A percentile compares a stretch with the other conserved stretches of the same genome.
Evolutionary conservation across 1,139 yeast species (phyloP).

Genomic region (Arxiozyma slooffiae): DNA sequence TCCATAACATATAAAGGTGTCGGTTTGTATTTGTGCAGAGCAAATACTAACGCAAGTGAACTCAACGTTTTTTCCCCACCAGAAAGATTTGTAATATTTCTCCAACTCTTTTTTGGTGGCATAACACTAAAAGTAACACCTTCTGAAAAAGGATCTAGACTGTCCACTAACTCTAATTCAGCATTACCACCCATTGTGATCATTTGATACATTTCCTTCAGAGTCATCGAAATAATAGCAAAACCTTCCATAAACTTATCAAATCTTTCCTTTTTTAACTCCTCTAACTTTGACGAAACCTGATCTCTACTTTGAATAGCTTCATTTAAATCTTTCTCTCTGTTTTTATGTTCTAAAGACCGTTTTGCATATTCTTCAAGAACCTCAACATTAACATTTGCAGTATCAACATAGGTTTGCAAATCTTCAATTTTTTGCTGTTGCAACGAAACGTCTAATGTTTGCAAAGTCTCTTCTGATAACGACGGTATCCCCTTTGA

Average conservation of each 20-base stretch:
- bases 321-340: slow-evolving; percentile 56
- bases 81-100: slow-evolving; percentile 83
- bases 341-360: slow-evolving; percentile 49
- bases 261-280: slow-evolving; percentile 59
- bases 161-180: slow-evolving; percentile 88
- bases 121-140: slow-evolving; percentile 94
- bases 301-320: slow-evolving; percentile 62
- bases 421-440: slow-evolving; percentile 45
- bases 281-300: slow-evolving; percentile 55
- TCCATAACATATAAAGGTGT: slow-evolving; percentile 98
- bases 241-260: slow-evolving; percentile 94
- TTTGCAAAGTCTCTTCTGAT: slow-evolving; percentile 45
- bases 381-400: slow-evolving; percentile 63
- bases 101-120: slow-evolving; percentile 99
- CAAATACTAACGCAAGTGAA: slow-evolving; percentile 92
- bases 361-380: slow-evolving; percentile 69
- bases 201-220: slow-evolving; percentile 97
- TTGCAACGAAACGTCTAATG: slow-evolving; percentile 42
- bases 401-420: slow-evolving; percentile 48
- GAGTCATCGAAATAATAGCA: slow-evolving; percentile 70
- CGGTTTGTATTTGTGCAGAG: slow-evolving; percentile 90
- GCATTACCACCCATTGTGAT: slow-evolving; percentile 99
- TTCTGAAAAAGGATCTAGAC: slow-evolving; percentile 95
- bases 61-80: slow-evolving; percentile 98
- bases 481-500: slow-evolving; percentile 34